Conservation (phyloP, 768 basidiomycete species). For the Suillus clintonianus region DNA sequence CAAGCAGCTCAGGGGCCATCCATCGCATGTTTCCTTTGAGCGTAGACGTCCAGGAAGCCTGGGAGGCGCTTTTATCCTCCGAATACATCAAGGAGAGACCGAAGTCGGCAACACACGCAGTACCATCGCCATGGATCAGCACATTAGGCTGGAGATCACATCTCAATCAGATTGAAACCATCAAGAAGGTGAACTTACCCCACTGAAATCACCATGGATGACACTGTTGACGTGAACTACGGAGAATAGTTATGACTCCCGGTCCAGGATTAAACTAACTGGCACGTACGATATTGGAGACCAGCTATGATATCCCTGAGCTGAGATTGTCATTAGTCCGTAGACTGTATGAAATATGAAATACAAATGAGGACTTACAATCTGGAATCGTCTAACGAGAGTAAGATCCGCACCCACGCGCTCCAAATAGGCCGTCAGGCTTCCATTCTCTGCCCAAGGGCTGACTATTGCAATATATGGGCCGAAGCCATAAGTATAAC, state of each 20-base stretch:
- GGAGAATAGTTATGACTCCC: not conserved
- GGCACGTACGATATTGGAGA: slow-evolving; percentile 19
- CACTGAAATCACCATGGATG: slow-evolving; percentile 48
- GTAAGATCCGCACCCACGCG: slow-evolving; percentile 5
- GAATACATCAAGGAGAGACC: slow-evolving; percentile 35
- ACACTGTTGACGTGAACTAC: slow-evolving; percentile 22
- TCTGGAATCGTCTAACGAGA: slow-evolving; percentile 4
- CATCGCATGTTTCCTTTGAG: no score
- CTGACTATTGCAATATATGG: no score
- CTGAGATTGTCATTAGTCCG: not conserved
- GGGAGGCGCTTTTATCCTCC: no score
- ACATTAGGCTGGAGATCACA: slow-evolving; percentile 33
- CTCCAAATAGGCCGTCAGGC: slow-evolving; percentile 24
- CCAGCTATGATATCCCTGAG: slow-evolving; percentile 10
- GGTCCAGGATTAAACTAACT: not conserved
- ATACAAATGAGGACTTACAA: slow-evolving; percentile 13
- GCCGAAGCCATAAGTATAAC: no score
- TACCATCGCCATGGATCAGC: slow-evolving; percentile 33
- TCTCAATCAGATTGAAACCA: not conserved
- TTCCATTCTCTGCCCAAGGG: slow-evolving; percentile 36
- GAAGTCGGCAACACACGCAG: no score
- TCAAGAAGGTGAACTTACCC: slow-evolving; percentile 24
- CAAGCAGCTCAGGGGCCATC: slow-evolving; percentile 47
- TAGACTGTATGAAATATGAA: no score
- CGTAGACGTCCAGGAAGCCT: no score